A percentile compares a stretch with the other conserved stretches of the same genome.
Conservation (phyloP, 2,329 filamentous ascomycete genomes). For the Gaeumannomyces sp. region DNA sequence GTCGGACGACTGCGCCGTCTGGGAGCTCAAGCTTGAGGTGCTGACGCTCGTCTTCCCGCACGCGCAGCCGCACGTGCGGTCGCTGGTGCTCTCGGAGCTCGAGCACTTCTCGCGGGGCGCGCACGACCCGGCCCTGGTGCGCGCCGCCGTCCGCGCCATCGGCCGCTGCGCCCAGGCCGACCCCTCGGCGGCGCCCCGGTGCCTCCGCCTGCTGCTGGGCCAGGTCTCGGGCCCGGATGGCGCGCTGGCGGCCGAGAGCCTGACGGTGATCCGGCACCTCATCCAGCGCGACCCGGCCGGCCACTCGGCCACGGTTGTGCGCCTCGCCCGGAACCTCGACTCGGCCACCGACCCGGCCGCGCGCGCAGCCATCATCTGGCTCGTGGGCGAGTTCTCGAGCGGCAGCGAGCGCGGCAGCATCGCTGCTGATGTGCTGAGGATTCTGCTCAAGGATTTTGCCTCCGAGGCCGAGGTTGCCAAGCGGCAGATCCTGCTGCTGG, state of each 20-base stretch:
- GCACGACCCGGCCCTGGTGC: slow-evolving; percentile 66
- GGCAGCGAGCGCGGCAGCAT: slow-evolving; percentile 78
- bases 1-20: slow-evolving; percentile 73
- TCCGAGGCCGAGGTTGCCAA: slow-evolving; percentile 82
- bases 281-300: slow-evolving; percentile 83
- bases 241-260: slow-evolving; percentile 80
- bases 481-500: slow-evolving; percentile 83
- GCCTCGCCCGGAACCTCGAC: slow-evolving; percentile 86
- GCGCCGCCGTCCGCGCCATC: slow-evolving; percentile 82
- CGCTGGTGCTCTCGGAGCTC: slow-evolving; percentile 82
- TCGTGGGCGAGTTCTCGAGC: slow-evolving; percentile 90
- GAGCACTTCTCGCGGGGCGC: slow-evolving; percentile 80
- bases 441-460: slow-evolving; percentile 77
- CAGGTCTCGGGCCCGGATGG: slow-evolving; percentile 87
- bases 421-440: slow-evolving; percentile 83
- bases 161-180: slow-evolving; percentile 86
- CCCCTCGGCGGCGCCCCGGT: slow-evolving; percentile 63
- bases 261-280: slow-evolving; percentile 91
- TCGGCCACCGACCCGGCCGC: slow-evolving; percentile 81
- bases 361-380: slow-evolving; percentile 91
- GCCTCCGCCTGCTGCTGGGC: slow-evolving; percentile 72
- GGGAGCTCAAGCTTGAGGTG: slow-evolving; percentile 87
- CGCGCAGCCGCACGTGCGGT: slow-evolving; percentile 67
- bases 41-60: slow-evolving; percentile 88
- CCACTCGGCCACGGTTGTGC: slow-evolving; percentile 79